phyloP scores from a whole-genome alignment of 495 filamentous ascomycete genomes.

The Hypoxylon trugodes region DNA sequence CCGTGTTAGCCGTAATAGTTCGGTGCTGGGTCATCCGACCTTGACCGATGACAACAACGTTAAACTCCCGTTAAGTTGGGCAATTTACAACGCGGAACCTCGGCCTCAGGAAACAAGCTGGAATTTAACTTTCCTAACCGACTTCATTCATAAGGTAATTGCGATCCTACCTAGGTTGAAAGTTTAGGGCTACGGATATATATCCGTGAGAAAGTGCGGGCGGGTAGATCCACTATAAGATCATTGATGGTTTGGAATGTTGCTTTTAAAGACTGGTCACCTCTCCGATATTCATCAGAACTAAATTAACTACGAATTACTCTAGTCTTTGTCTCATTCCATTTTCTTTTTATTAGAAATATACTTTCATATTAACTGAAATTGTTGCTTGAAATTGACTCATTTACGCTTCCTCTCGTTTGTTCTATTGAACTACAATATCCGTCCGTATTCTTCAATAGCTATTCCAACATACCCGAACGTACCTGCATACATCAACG shows the following conservation, averaged over 20 bases:
- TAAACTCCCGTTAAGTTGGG: background rate
- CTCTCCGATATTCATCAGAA: background rate
- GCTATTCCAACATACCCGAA: too few relatives aligned
- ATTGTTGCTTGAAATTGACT: too few relatives aligned
- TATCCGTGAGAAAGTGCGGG: background rate
- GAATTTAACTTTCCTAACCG: background rate
- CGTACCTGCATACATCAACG: too few relatives aligned
- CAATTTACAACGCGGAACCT: constrained; percentile 15
- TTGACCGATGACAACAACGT: constrained; percentile 17
- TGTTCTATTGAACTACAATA: too few relatives aligned
- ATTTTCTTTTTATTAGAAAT: too few relatives aligned
- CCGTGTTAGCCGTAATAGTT: constrained; percentile 6
- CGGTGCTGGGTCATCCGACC: background rate
- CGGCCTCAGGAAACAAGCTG: constrained; percentile 13
- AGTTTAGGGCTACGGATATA: background rate
- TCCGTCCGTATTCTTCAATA: too few relatives aligned
- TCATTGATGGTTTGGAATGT: too few relatives aligned
- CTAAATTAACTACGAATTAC: background rate
- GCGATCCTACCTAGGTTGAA: constrained; percentile 11
- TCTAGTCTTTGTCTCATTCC: too few relatives aligned
- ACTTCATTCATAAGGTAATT: background rate
- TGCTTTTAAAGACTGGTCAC: background rate
- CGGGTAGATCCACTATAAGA: constrained; percentile 15
- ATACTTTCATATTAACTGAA: too few relatives aligned
- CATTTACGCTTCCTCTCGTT: too few relatives aligned